Conservation (phyloP, 208 protist species). For the Crithidia expoeki region DNA sequence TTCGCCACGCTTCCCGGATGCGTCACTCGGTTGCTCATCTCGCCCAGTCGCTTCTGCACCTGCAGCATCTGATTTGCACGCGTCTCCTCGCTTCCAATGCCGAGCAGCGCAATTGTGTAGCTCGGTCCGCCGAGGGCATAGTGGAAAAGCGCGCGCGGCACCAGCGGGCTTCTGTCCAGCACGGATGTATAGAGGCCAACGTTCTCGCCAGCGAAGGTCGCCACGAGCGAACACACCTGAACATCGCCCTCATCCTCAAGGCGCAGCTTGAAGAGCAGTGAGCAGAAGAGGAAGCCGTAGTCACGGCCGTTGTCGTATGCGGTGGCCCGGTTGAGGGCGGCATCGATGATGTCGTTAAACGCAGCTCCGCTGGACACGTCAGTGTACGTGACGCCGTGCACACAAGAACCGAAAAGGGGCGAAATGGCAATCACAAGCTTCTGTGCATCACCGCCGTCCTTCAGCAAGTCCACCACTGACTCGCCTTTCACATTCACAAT, state of each 20-base stretch:
- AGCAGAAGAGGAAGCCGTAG: slow-evolving; percentile 69
- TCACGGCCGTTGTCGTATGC: slow-evolving; percentile 46
- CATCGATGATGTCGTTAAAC: slow-evolving; percentile 61
- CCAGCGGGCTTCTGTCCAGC: slow-evolving; percentile 63
- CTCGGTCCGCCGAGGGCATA: slow-evolving; percentile 85
- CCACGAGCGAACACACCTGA: slow-evolving; percentile 69
- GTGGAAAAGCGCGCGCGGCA: slow-evolving; percentile 78
- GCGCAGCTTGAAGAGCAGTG: slow-evolving; percentile 72
- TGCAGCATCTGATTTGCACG: slow-evolving; percentile 72
- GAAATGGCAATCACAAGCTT: slow-evolving; percentile 84
- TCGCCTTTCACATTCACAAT: slow-evolving; percentile 76
- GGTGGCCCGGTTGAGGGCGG: slow-evolving; percentile 39
- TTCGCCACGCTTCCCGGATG: slow-evolving; percentile 78
- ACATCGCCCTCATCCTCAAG: slow-evolving; percentile 65
- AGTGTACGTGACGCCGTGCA: slow-evolving; percentile 64
- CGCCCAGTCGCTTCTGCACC: slow-evolving; percentile 68
- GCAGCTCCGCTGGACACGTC: slow-evolving; percentile 33
- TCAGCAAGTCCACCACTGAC: slow-evolving; percentile 62
- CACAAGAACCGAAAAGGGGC: slow-evolving; percentile 80
- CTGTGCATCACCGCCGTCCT: slow-evolving; percentile 36
- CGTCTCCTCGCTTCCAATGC: slow-evolving; percentile 67
- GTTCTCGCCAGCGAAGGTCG: slow-evolving; percentile 73
- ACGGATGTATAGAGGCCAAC: slow-evolving; percentile 71
- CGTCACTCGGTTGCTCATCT: slow-evolving; percentile 65
- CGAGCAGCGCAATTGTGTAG: slow-evolving; percentile 77